These are phyloP conservation scores for Gossypium trilobum DNA, from an alignment of 441 rosid genomes.

Conservation along the genomic window DNA sequence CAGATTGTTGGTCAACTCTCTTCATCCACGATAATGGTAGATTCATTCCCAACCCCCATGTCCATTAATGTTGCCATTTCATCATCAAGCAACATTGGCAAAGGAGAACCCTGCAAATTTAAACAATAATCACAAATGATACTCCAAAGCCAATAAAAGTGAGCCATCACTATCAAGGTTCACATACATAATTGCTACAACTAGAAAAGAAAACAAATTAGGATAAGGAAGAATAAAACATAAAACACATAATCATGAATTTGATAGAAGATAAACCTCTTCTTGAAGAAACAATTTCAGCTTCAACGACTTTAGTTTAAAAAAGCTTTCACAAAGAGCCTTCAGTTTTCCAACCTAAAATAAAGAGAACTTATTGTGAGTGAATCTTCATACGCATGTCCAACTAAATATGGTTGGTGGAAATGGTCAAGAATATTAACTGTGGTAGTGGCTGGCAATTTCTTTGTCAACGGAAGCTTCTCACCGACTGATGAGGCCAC, in stretches of 20 bases:
- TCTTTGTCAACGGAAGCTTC: conserved; percentile 62
- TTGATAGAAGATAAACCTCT: conserved; percentile 40
- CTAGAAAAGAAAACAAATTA: background rate
- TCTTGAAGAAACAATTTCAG: conserved; percentile 57
- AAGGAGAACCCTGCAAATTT: conserved; percentile 57
- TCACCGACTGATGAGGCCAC: conserved; percentile 78
- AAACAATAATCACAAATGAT: background rate
- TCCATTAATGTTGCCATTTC: conserved; percentile 74
- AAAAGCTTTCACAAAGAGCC: conserved; percentile 66
- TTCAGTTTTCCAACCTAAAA: conserved; percentile 76
- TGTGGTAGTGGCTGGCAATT: conserved; percentile 73
- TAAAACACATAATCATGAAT: background rate
- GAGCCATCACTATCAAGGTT: background rate
- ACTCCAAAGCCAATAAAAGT: background rate
- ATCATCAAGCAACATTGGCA: conserved; percentile 61
- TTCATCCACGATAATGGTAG: conserved; percentile 66
- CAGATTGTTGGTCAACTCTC: conserved; percentile 29
- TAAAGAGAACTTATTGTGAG: background rate
- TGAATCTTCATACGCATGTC: background rate
- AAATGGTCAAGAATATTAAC: conserved; percentile 30
- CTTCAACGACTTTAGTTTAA: conserved; percentile 53
- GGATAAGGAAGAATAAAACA: background rate
- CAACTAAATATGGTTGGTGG: background rate
- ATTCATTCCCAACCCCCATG: conserved; percentile 51
- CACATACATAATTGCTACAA: background rate